Evolutionary conservation across 2,329 filamentous ascomycete species (phyloP), one percentile per base, ranked within the genome.

Genomic region (Cryphonectria nitschkei): DNA sequence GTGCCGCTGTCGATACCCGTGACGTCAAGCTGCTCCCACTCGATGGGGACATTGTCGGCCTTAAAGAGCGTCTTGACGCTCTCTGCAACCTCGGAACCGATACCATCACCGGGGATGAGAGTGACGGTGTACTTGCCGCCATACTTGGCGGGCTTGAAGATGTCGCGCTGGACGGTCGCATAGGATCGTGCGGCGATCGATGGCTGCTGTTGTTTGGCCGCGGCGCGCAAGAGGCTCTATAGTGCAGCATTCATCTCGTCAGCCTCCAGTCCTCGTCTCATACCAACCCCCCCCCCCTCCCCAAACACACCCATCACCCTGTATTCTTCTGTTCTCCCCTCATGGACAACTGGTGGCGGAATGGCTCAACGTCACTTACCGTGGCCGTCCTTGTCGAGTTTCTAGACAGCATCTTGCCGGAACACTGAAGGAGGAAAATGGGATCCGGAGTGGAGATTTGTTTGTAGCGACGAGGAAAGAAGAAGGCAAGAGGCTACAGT

Each of bases 91-190:
- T 99, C 96, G 83, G 94, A 93, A 83, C 96, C 96, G 82, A 99
- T 97, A 87, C 96, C 96, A 80, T 99, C 96, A 89, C 95, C 96
- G 83, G 96, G 96, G 82, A 99, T 98, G 80, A 99, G 88, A 75
- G 95, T 98, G 78, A 98, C 95, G 52, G 96, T 99, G 89, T 98
- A 99, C 87, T 98, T 99, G 86, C 95, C 94, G 82, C 96, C 96
- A 83, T 95, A 98, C 89, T 98, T 96, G 86, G 95, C 94, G 78
- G 95, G 95, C 89, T 98, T 97, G 90, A 98, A 98, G 84, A 98
- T 95, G 84, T 98, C 96, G 82, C 92, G 92, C 84, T 94, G 90
- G 78, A 97, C 87, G 75, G 93, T 97, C 78, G 94, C 93, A 82
- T 94, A 91, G 78, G 84, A 84, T 80, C 87, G 86, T 72, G 84